Evolutionary conservation across 345 rosid genomes (phyloP), one percentile per base, ranked within the genome.

Genomic region (Dovyalis caffra): DNA sequence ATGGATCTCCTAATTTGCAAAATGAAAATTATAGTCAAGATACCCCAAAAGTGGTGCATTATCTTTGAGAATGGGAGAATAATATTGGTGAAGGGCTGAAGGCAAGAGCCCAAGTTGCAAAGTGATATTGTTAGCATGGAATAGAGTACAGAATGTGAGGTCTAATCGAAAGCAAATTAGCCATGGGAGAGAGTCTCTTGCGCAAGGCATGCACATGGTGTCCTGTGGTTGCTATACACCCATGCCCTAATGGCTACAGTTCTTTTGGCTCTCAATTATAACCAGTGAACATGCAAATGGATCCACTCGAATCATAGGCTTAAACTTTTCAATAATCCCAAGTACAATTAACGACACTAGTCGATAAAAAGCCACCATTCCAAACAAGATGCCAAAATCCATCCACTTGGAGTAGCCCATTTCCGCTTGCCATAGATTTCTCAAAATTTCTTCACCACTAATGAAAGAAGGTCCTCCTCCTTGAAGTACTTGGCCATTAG

Each of bases 381-480:
- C 47, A 3, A 43, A 18, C 47, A 43, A 43, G 47, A 43, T 43
- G 11, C 16, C 47, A 2, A 43, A 18, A 18, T 43, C 47, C 0
- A 43, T 18, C 47, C 47, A 43, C 14, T 43, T 43, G 3, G 47
- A 78, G 64, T 72, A 66, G 3, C 74, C 82, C 79, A 77, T 74
- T 40, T 84, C 82, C 26, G 81, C 78, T 43, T 43, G 47, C 47
- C 47, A 43, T 15, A 43, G 3, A 14, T 43, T 84, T 60, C 71
- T 69, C 78, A 84, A 66, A n/a, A 84, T 60, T 37, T 84, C 83
- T 5, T 84, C 76, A 2, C 85, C 87, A 3, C 21, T 70, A 47
- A 81, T 74, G 14, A 7, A 34, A 1, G 74, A 1, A 6, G 75
- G 20, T 10, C 73, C 77, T 25, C 81, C 76, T 43, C 49, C 47